phyloP scores from a whole-genome alignment of 2,329 filamentous ascomycete genomes.

The Amphichorda felina region DNA sequence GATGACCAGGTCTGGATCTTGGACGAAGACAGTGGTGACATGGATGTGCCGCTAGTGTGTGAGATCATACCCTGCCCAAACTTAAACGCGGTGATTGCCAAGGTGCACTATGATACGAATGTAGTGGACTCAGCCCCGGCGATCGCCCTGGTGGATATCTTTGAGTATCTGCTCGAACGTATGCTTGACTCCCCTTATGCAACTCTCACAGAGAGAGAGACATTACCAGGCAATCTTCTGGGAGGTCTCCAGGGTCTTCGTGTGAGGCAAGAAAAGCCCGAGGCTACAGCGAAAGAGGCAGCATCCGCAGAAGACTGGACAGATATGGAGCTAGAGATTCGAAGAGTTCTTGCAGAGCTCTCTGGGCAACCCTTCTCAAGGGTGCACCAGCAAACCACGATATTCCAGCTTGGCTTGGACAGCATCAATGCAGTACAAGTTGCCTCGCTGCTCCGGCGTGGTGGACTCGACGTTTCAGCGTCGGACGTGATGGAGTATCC shows the following conservation, averaged over 20 bases:
- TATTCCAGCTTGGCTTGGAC: constrained; percentile 82
- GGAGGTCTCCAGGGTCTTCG: constrained; percentile 9
- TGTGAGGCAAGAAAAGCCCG: constrained; percentile 9
- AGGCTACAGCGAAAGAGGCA: constrained; percentile 1
- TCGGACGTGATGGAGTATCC: constrained; percentile 62
- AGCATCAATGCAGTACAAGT: constrained; percentile 82
- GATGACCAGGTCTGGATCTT: constrained; percentile 44
- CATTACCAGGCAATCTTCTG: constrained; percentile 11
- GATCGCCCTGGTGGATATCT: constrained; percentile 15
- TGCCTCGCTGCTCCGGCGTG: constrained; percentile 51
- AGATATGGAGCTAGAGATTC: constrained; percentile 36
- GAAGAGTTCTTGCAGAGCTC: constrained; percentile 44
- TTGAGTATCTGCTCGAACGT: constrained; percentile 15
- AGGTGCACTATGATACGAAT: constrained; percentile 49
- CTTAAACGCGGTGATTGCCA: constrained; percentile 41
- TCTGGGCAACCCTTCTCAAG: constrained; percentile 34
- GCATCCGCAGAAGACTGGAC: constrained; percentile 29
- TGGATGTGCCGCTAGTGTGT: constrained; percentile 68
- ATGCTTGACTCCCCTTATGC: constrained; percentile 16
- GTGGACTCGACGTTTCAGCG: constrained; percentile 47
- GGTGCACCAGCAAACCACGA: constrained; percentile 53
- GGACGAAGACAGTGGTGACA: constrained; percentile 44
- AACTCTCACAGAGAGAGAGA: constrained; percentile 6
- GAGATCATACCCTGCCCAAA: constrained; percentile 51
- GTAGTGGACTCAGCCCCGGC: constrained; percentile 16